Evolutionary conservation across 192 early-diverging fungal species (phyloP), one percentile per base, ranked within the genome.

Genomic region (Coemansia reversa): DNA sequence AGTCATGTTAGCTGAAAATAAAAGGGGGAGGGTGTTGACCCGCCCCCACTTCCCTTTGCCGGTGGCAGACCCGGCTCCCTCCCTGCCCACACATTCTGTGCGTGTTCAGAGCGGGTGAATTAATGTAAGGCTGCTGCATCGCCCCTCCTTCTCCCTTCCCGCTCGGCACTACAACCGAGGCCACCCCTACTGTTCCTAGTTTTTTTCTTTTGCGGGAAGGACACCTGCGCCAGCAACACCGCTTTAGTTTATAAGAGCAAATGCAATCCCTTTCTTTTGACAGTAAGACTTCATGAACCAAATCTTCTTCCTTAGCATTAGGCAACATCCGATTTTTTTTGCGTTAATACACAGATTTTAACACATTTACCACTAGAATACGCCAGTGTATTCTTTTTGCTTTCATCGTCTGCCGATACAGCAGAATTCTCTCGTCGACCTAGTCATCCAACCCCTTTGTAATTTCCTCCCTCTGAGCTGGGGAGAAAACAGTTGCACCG

Each of bases 31-130:
- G 74, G 58, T 65, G 67, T 35, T 9, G 22, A 50, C 50, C 70
- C 66, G 52, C 66, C 70, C 63, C 70, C 51, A 27, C 24, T 56
- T 54, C 63, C 65, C 74, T 50, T 76, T 67, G 68, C 58, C 29
- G 60, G 60, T 51, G 24, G 51, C 55, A 45, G 62, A 60, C 63
- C 66, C 75, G 60, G 52, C 39, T 28, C 60, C 32, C 50, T 65
- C 54, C 75, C 75, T 53, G 39, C 51, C 29, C 50, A 4, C 9
- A 20, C 55, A 51, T 52, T 50, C 67, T 39, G 58, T 55, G 51
- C 27, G 49, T 62, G 32, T 27, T 19, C 35, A 23, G 63, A 35
- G 42, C 32, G 54, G 42, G 25, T 58, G 54, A 55, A 29, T 45
- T 28, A 24, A 29, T 25, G 33, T 16, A 55, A 35, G 22, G 51